These are phyloP conservation scores for Penicillium griseofulvum DNA, from an alignment of 2,329 filamentous ascomycete species.

Conservation along the genomic window DNA sequence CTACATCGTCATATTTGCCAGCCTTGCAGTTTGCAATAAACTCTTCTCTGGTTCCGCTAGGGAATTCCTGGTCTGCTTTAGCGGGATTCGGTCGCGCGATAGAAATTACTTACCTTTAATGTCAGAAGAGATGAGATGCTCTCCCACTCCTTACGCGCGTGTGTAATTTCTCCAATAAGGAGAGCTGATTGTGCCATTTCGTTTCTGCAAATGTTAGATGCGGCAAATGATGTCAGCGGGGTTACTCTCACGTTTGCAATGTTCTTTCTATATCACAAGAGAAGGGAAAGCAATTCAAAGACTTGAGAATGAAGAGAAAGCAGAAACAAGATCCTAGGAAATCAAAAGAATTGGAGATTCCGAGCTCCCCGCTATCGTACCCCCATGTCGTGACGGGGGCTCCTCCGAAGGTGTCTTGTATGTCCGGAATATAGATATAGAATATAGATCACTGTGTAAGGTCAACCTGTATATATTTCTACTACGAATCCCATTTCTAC, in stretches of 20 bases:
- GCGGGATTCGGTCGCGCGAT: neutral
- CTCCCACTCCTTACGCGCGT: conserved; percentile 46
- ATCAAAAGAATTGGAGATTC: neutral
- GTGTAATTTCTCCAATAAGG: conserved; percentile 46
- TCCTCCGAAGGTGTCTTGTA: neutral
- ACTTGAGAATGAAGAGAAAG: neutral
- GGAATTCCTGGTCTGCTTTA: conserved; percentile 35
- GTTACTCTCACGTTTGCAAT: neutral
- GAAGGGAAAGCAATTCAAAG: neutral
- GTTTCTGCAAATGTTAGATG: conserved; percentile 12
- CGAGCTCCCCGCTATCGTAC: conserved; percentile 5
- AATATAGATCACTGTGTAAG: neutral
- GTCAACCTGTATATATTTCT: neutral
- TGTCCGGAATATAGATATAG: neutral
- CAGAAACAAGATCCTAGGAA: neutral
- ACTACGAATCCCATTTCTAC: neutral
- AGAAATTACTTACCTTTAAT: conserved; percentile 37
- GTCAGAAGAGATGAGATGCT: conserved; percentile 40
- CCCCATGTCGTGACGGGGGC: conserved; percentile 4
- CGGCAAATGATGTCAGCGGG: conserved; percentile 4
- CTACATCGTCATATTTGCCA: conserved; percentile 56
- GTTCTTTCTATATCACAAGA: neutral
- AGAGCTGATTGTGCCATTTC: conserved; percentile 41
- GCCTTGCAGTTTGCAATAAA: conserved; percentile 56
- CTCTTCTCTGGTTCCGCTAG: conserved; percentile 52